Evolutionary conservation across 2,329 filamentous ascomycete genomes (phyloP).

Genomic region (Trichoderma aggressivum): DNA sequence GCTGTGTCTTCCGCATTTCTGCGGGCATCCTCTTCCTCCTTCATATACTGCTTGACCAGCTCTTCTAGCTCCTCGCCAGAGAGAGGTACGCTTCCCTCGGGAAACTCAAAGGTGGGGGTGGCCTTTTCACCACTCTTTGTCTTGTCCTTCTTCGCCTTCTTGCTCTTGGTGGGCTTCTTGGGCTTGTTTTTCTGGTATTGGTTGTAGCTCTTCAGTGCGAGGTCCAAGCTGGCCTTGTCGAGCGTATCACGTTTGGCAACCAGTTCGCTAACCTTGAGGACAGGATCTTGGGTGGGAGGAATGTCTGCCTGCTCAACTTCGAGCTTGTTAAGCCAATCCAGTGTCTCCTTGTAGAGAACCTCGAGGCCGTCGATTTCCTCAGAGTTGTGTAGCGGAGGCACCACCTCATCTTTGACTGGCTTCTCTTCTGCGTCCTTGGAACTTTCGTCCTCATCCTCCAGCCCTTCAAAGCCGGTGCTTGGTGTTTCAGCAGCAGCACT

Average conservation of each 20-base stretch:
- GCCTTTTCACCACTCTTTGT: slow-evolving; percentile 34
- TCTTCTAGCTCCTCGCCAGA: slow-evolving; percentile 50
- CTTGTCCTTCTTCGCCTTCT: slow-evolving; percentile 40
- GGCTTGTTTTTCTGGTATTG: slow-evolving; percentile 42
- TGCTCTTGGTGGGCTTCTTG: slow-evolving; percentile 45
- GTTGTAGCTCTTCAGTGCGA: slow-evolving; percentile 66
- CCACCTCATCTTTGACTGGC: slow-evolving; percentile 45
- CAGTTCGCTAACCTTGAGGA: slow-evolving; percentile 69
- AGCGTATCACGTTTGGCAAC: slow-evolving; percentile 66
- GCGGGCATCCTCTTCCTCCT: slow-evolving; percentile 28
- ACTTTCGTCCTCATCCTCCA: slow-evolving; percentile 65
- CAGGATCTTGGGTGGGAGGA: slow-evolving; percentile 67
- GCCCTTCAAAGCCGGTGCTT: slow-evolving; percentile 62
- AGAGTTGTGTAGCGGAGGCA: slow-evolving; percentile 66
- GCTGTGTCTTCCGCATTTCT: slow-evolving; percentile 27
- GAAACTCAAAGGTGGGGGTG: slow-evolving; percentile 40
- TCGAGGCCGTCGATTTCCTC: slow-evolving; percentile 68
- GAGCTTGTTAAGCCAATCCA: slow-evolving; percentile 73
- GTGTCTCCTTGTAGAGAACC: slow-evolving; percentile 58
- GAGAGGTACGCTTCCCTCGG: slow-evolving; percentile 34
- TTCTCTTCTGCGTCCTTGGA: slow-evolving; percentile 46
- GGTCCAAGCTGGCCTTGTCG: slow-evolving; percentile 64
- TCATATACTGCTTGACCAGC: slow-evolving; percentile 39
- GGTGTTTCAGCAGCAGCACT: slow-evolving; percentile 47
- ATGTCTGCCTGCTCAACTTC: slow-evolving; percentile 69